Percentiles rank a stretch among this genome's conserved stretches.
These are phyloP conservation scores for Naganishia liquefaciens DNA, from an alignment of 1,284 basidiomycete species.

Conservation along the genomic window DNA sequence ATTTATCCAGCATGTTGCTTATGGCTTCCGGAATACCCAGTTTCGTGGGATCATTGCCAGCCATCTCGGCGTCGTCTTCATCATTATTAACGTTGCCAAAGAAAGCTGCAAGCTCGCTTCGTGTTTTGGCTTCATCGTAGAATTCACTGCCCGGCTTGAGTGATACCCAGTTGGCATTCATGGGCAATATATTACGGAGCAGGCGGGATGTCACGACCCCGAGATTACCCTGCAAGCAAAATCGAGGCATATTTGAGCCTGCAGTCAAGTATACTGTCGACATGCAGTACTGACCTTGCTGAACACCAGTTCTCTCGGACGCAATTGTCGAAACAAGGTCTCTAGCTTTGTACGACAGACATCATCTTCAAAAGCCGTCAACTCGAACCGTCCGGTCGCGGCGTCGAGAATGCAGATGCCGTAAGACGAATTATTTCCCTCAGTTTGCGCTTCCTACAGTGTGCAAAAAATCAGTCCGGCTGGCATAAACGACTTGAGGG, in stretches of 20 bases:
- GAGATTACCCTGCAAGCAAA: conserved; percentile 66
- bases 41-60: conserved; percentile 8
- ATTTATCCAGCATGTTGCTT: conserved; percentile 63
- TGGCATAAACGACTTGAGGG: conserved; percentile 36
- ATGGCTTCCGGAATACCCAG: conserved; percentile 70
- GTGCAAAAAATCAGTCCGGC: neutral
- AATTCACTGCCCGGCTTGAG: conserved; percentile 77
- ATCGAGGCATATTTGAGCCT: neutral
- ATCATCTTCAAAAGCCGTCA: conserved; percentile 89
- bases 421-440: conserved; percentile 58
- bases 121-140: conserved; percentile 69
- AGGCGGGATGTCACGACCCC: conserved; percentile 77
- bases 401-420: conserved; percentile 95
- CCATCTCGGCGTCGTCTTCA: conserved; percentile 50
- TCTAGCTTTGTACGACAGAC: conserved; percentile 88
- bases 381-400: conserved; percentile 91
- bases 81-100: conserved; percentile 59
- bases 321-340: conserved; percentile 86
- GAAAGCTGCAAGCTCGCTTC: conserved; percentile 68
- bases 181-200: conserved; percentile 74
- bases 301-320: conserved; percentile 90
- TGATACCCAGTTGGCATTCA: conserved; percentile 81
- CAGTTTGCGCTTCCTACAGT: conserved; percentile 45
- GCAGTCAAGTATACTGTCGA: conserved; percentile 4
- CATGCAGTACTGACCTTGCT: conserved; percentile 67